Percentiles rank a stretch among this genome's conserved stretches.
phyloP scores from a whole-genome alignment of 1,284 basidiomycete species.

The Ganoderma sp. region DNA sequence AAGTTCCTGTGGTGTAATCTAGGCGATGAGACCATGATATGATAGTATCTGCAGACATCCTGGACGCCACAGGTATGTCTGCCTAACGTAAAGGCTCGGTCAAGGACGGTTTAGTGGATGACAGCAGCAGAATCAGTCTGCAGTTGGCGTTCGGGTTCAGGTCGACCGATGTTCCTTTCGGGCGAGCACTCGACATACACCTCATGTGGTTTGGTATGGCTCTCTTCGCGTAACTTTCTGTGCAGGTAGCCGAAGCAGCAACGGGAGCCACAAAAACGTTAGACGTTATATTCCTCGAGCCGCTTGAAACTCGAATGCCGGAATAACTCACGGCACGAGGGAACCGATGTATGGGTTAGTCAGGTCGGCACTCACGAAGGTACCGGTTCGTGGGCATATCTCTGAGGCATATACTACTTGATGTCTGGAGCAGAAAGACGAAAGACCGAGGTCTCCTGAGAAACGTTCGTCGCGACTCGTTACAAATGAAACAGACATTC shows the following conservation, averaged over 20 bases:
- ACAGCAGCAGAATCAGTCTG: background rate
- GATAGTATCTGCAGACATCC: background rate
- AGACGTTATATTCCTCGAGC: background rate
- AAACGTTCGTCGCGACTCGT: background rate
- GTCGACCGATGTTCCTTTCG: background rate
- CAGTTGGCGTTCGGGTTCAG: background rate
- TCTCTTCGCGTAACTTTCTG: background rate
- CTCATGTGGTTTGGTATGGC: background rate
- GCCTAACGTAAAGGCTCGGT: background rate
- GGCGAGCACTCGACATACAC: background rate
- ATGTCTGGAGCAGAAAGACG: background rate
- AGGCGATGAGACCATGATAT: background rate
- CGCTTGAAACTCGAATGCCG: background rate
- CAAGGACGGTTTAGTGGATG: background rate
- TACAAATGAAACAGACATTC: background rate
- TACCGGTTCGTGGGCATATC: background rate
- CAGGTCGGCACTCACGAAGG: background rate
- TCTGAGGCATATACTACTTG: background rate
- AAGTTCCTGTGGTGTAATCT: constrained; percentile 4
- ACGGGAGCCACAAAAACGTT: background rate
- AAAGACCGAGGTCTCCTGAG: background rate
- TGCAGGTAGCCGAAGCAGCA: background rate
- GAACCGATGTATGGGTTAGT: background rate
- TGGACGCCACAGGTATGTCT: background rate
- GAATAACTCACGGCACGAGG: background rate